Conservation (phyloP, 768 basidiomycete genomes). For the Pleurotus pulmonarius region DNA sequence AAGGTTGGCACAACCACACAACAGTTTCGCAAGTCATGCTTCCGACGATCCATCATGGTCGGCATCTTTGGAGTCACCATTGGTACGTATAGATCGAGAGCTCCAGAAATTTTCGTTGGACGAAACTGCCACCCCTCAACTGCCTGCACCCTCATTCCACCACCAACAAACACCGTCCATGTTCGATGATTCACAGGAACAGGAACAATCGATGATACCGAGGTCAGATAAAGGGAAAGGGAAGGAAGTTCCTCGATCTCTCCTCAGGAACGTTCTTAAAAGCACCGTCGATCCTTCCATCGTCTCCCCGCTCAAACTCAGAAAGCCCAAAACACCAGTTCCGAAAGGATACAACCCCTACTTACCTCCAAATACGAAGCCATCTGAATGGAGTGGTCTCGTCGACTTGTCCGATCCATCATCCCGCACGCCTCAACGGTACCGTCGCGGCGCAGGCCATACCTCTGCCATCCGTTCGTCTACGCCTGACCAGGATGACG, state of each 20-base stretch:
- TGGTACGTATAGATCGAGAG: slow-evolving; percentile 62
- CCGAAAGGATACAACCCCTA: slow-evolving; percentile 57
- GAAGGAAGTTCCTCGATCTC: slow-evolving; percentile 34
- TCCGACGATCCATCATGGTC: slow-evolving; percentile 65
- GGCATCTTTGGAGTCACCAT: slow-evolving; percentile 70
- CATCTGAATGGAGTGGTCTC: slow-evolving; percentile 66
- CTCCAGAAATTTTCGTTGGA: slow-evolving; percentile 51
- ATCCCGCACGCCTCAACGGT: slow-evolving; percentile 41
- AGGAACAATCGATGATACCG: slow-evolving; percentile 12
- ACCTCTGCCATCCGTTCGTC: slow-evolving; percentile 10
- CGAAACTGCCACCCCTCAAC: slow-evolving; percentile 22
- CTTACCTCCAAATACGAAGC: slow-evolving; percentile 45
- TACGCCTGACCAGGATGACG: slow-evolving; percentile 29
- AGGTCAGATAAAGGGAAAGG: slow-evolving; percentile 42
- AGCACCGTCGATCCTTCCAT: slow-evolving; percentile 38
- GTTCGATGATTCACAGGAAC: slow-evolving; percentile 10
- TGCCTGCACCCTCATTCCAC: slow-evolving; percentile 13
- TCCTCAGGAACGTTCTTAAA: slow-evolving; percentile 48
- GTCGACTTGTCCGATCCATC: slow-evolving; percentile 65
- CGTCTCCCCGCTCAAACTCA: slow-evolving; percentile 48
- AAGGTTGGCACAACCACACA: slow-evolving; percentile 29
- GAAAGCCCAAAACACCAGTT: slow-evolving; percentile 54
- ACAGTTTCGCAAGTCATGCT: slow-evolving; percentile 33
- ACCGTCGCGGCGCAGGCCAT: slow-evolving; percentile 18
- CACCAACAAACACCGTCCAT: slow-evolving; percentile 17